These are phyloP conservation scores for Hanseniaspora jakobsenii DNA, from an alignment of 805 yeast species.

Conservation along the genomic window DNA sequence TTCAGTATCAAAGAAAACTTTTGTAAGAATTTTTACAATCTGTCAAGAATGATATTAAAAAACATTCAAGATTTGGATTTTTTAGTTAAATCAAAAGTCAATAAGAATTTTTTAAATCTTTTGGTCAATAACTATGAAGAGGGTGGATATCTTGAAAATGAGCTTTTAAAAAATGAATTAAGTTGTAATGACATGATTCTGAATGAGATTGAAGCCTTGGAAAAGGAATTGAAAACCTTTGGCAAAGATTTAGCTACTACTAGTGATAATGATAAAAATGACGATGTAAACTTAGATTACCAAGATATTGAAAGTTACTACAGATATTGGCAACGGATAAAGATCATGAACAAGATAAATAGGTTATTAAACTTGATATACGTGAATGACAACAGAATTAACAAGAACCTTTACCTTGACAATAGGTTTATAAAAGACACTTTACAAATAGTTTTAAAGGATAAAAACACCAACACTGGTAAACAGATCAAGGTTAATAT, in stretches of 20 bases:
- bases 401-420: slow-evolving; percentile 60
- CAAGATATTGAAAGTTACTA: slow-evolving; percentile 47
- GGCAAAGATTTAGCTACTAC: no score
- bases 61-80: no score
- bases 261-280: slow-evolving; percentile 18
- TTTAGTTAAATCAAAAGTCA: no score
- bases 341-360: slow-evolving; percentile 41
- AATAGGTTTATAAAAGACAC: no score
- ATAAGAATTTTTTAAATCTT: slow-evolving; percentile 51
- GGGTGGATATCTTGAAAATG: background rate
- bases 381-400: slow-evolving; percentile 54
- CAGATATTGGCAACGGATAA: slow-evolving; percentile 40
- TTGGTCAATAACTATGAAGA: slow-evolving; percentile 26
- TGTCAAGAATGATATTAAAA: slow-evolving; percentile 16
- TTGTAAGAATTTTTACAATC: slow-evolving; percentile 34
- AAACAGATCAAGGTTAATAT: slow-evolving; percentile 31
- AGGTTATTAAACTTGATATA: slow-evolving; percentile 46
- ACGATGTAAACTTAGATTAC: slow-evolving; percentile 18
- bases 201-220: slow-evolving; percentile 20
- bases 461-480: no score
- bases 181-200: background rate
- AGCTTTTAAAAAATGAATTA: background rate
- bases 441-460: no score
- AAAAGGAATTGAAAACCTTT: background rate
- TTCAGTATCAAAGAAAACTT: slow-evolving; percentile 63